Evolutionary conservation across 2,329 filamentous ascomycete genomes (phyloP).

Genomic region (Penicillium sclerotiorum): DNA sequence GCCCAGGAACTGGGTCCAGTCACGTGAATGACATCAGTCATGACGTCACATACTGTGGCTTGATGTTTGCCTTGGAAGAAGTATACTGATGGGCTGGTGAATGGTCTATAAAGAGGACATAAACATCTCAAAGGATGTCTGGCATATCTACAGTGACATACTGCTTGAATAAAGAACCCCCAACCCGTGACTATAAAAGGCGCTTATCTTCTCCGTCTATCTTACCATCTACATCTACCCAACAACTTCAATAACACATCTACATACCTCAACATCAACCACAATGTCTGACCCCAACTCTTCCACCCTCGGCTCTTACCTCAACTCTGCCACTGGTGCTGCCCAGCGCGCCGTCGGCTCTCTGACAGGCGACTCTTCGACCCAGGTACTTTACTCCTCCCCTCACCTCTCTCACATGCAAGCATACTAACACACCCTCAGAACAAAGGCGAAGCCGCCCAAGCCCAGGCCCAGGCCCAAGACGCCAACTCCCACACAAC

Average conservation of each 20-base stretch:
- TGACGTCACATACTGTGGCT: slow-evolving; percentile 24
- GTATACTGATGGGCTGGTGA: not conserved
- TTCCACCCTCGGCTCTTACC: slow-evolving; percentile 77
- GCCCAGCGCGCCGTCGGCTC: slow-evolving; percentile 72
- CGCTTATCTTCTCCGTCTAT: too few relatives aligned
- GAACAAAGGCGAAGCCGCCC: slow-evolving; percentile 66
- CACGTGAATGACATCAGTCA: slow-evolving; percentile 27
- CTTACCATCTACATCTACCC: not conserved
- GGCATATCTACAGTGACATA: not conserved
- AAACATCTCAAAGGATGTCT: not conserved
- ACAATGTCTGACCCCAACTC: slow-evolving; percentile 45
- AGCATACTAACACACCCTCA: slow-evolving; percentile 52
- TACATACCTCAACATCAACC: slow-evolving; percentile 9
- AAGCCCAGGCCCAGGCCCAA: slow-evolving; percentile 65
- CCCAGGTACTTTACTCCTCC: slow-evolving; percentile 55
- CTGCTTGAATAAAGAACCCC: not conserved
- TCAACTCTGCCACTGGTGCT: slow-evolving; percentile 72
- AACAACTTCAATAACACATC: slow-evolving; percentile 11
- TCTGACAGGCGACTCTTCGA: slow-evolving; percentile 70
- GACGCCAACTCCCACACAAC: slow-evolving; percentile 73
- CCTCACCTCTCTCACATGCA: not conserved
- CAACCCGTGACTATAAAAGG: not conserved
- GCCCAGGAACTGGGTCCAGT: not conserved
- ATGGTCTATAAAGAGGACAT: slow-evolving; percentile 1
- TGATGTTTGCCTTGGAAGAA: slow-evolving; percentile 8